These are phyloP conservation scores for Tripterygium wilfordii DNA, from an alignment of 177 flowering plant species.

Conservation along the genomic window DNA sequence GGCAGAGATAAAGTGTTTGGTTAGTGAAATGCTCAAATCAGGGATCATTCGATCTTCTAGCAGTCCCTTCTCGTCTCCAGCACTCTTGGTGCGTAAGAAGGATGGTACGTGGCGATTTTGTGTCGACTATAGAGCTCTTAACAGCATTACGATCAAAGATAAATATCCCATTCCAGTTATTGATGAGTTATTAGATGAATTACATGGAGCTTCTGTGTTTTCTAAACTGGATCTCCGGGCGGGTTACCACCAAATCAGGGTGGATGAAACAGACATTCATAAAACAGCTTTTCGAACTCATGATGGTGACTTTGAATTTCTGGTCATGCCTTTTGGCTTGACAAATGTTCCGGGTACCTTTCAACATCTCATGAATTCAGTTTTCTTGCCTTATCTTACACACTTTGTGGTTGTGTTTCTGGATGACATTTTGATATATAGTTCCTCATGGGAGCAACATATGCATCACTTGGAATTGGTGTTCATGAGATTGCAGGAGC, in stretches of 20 bases:
- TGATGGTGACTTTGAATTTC: neutral
- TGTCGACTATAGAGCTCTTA: neutral
- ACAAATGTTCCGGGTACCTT: neutral
- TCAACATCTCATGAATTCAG: neutral
- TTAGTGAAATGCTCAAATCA: neutral
- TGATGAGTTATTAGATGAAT: neutral
- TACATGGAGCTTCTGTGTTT: neutral
- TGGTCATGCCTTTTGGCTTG: neutral
- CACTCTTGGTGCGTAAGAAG: neutral
- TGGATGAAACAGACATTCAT: neutral
- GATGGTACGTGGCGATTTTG: neutral
- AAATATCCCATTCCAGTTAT: neutral
- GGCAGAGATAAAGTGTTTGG: no score
- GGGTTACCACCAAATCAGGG: neutral
- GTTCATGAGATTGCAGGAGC: neutral
- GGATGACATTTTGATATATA: neutral
- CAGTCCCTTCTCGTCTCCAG: neutral
- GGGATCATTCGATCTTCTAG: neutral
- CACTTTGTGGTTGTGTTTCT: neutral
- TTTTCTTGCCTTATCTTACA: neutral
- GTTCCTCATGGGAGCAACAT: neutral
- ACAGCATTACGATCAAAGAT: neutral
- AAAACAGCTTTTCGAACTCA: neutral
- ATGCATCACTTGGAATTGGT: neutral
- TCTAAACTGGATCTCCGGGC: neutral